Conservation (phyloP, 2,329 filamentous ascomycete species). For the Dactylellina parvicollis region DNA sequence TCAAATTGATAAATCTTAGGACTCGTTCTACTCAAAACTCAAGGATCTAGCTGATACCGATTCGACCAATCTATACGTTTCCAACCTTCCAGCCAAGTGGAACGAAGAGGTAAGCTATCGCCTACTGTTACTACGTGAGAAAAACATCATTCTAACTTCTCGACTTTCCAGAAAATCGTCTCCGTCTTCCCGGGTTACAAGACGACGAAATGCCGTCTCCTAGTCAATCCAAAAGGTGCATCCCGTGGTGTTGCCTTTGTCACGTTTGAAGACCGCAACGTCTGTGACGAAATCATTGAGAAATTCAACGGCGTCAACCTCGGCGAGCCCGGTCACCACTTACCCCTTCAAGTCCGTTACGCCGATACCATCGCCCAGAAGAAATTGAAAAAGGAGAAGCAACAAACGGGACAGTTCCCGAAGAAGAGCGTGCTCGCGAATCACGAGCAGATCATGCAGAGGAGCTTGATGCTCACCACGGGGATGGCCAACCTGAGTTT, state of each 20-base stretch:
- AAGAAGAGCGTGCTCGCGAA: slow-evolving; percentile 33
- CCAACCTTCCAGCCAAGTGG: slow-evolving; percentile 90
- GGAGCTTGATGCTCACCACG: slow-evolving; percentile 2
- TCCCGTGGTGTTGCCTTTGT: slow-evolving; percentile 31
- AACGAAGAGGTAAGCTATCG: slow-evolving; percentile 80
- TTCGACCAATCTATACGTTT: slow-evolving; percentile 97
- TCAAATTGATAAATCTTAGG: slow-evolving; percentile 67
- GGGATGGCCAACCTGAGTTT: background rate
- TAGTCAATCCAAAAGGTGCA: slow-evolving; percentile 48
- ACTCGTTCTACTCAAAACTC: slow-evolving; percentile 97
- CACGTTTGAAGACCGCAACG: slow-evolving; percentile 87
- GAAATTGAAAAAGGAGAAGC: slow-evolving; percentile 93
- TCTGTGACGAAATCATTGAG: slow-evolving; percentile 88
- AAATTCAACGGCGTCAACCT: slow-evolving; percentile 83
- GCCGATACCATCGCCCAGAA: slow-evolving; percentile 97
- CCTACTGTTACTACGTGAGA: background rate
- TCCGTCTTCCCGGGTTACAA: slow-evolving; percentile 19
- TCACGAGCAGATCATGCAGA: slow-evolving; percentile 58
- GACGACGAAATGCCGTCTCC: slow-evolving; percentile 25
- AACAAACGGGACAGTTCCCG: slow-evolving; percentile 89
- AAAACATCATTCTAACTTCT: slow-evolving; percentile 56
- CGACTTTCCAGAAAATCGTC: slow-evolving; percentile 26
- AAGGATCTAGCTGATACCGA: slow-evolving; percentile 90
- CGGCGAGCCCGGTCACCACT: slow-evolving; percentile 73
- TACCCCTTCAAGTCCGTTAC: slow-evolving; percentile 92